Conservation (phyloP, 2,329 filamentous ascomycete species). For the Hypoxylon sp. region DNA sequence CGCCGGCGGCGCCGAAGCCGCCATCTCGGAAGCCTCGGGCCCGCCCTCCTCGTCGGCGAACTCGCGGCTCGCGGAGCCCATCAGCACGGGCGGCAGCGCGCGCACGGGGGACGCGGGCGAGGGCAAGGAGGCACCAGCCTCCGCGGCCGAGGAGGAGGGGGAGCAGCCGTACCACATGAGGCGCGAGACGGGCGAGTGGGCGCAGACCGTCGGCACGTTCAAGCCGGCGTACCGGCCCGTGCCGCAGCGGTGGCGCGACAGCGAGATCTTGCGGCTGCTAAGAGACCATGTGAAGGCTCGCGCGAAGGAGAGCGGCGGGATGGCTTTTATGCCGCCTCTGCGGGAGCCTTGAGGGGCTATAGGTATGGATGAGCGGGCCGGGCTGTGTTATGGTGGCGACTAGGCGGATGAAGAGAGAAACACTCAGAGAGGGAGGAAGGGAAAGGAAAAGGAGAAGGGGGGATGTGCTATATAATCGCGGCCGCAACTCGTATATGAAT, state of each 20-base stretch:
- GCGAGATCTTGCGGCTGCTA: slow-evolving; percentile 81
- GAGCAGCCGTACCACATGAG: slow-evolving; percentile 47
- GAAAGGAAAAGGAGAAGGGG: neutral
- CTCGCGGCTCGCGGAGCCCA: slow-evolving; percentile 17
- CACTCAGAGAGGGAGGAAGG: neutral
- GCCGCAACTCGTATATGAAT: neutral
- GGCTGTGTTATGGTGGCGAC: too few species aligned
- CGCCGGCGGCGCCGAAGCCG: slow-evolving; percentile 47
- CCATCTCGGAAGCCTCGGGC: slow-evolving; percentile 31
- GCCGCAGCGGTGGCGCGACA: slow-evolving; percentile 85
- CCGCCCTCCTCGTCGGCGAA: slow-evolving; percentile 5
- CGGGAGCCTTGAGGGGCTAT: slow-evolving; percentile 25
- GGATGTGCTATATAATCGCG: neutral
- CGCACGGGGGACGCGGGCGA: slow-evolving; percentile 46
- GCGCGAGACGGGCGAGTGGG: slow-evolving; percentile 82
- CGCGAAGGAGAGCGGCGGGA: slow-evolving; percentile 64
- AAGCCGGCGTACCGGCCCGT: slow-evolving; percentile 94
- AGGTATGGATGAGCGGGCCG: neutral
- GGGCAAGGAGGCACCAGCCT: slow-evolving; percentile 45
- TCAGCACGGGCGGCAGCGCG: slow-evolving; percentile 48
- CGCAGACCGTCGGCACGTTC: slow-evolving; percentile 94
- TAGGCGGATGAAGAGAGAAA: neutral
- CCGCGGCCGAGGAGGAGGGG: slow-evolving; percentile 50
- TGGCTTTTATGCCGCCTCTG: slow-evolving; percentile 70
- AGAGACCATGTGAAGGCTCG: slow-evolving; percentile 82